Conservation (phyloP, 441 rosid species). For the Capsella rubella region DNA sequence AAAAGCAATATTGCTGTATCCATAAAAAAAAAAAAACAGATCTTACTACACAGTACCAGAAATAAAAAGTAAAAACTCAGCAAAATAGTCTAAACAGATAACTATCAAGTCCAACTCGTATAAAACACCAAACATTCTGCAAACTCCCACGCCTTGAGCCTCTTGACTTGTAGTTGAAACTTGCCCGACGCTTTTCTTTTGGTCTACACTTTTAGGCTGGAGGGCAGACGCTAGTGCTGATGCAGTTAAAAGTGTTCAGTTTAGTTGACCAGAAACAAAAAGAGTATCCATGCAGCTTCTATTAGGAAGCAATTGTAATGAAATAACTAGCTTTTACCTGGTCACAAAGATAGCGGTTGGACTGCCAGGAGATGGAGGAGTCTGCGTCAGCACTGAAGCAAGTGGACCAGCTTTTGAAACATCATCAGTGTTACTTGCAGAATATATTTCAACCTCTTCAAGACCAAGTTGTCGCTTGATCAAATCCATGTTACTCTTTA, state of each 20-base stretch:
- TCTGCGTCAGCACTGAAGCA: conserved; percentile 60
- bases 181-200: conserved; percentile 4
- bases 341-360: conserved; percentile 80
- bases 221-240: neutral
- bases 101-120: conserved; percentile 5
- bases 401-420: conserved; percentile 60
- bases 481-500: conserved; percentile 72
- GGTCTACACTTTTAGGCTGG: conserved; percentile 1
- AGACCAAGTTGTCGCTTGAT: conserved; percentile 82
- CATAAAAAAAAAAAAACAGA: conserved; percentile 16
- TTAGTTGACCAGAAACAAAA: neutral
- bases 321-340: conserved; percentile 47
- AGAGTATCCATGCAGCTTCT: neutral
- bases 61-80: conserved; percentile 1
- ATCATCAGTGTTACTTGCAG: conserved; percentile 54
- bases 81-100: conserved; percentile 24
- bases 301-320: neutral
- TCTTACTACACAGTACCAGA: conserved; percentile 24
- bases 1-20: neutral
- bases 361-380: conserved; percentile 84
- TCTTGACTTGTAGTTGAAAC: conserved; percentile 25
- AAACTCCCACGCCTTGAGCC: conserved; percentile 23
- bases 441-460: conserved; percentile 67
- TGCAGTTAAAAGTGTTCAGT: neutral
- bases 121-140: neutral